A percentile compares a stretch with the other conserved stretches of the same genome.
Conservation (phyloP, 208 protist genomes). For the Porcisia hertigi region DNA sequence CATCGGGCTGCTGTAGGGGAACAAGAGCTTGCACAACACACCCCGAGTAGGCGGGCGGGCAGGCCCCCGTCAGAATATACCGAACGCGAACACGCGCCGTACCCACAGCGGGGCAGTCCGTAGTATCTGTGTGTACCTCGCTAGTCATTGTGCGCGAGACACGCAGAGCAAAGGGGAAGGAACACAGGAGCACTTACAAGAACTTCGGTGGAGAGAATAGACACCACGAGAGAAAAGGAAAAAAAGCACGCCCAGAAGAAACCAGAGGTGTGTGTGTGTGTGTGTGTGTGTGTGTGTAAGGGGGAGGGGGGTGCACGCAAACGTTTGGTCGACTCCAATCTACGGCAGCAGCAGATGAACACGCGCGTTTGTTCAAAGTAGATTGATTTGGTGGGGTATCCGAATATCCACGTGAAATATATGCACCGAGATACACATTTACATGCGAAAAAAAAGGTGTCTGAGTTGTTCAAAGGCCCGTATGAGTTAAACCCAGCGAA, state of each 20-base stretch:
- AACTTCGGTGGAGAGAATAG: too few species aligned
- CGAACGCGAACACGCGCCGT: conserved; percentile 52
- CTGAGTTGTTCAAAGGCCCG: neutral
- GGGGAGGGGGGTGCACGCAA: neutral
- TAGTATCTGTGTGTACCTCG: neutral
- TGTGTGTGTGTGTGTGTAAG: neutral
- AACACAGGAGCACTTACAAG: too few species aligned
- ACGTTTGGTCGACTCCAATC: neutral
- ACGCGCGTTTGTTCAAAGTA: neutral
- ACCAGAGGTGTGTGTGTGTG: too few species aligned
- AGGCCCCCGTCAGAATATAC: conserved; percentile 78
- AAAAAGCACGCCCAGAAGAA: too few species aligned
- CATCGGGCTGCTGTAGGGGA: conserved; percentile 43
- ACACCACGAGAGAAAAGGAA: too few species aligned
- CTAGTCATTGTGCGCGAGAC: too few species aligned
- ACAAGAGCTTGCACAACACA: conserved; percentile 58
- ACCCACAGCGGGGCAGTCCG: neutral
- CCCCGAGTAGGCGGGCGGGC: conserved; percentile 58
- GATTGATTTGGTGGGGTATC: neutral
- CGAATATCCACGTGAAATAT: neutral
- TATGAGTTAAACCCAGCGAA: too few species aligned
- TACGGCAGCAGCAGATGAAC: neutral
- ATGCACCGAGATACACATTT: neutral
- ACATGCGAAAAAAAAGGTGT: neutral
- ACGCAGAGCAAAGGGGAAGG: too few species aligned